These are phyloP conservation scores for Musa itinerans DNA, from an alignment of 176 grass and related monocot genomes.

Conservation along the genomic window DNA sequence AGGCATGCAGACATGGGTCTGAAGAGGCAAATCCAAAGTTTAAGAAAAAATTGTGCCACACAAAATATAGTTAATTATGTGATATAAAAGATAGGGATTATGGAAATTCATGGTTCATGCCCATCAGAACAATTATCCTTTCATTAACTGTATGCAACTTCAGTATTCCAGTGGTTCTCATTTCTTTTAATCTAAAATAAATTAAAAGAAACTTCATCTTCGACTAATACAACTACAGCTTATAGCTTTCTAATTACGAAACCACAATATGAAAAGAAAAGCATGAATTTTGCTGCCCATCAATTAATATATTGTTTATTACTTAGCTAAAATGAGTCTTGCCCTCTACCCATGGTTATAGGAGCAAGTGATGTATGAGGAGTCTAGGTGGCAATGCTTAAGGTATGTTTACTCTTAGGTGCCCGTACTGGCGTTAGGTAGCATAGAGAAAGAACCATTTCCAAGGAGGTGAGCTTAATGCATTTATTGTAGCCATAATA, in stretches of 20 bases:
- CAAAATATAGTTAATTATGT: too few relatives aligned
- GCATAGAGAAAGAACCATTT: background rate
- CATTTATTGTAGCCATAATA: background rate
- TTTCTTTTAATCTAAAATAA: too few relatives aligned
- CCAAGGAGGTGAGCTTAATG: background rate
- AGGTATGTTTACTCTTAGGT: background rate
- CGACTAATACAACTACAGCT: background rate
- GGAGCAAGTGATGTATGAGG: background rate
- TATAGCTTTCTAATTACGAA: background rate
- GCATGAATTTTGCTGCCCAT: too few relatives aligned
- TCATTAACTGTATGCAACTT: too few relatives aligned
- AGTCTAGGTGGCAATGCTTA: background rate
- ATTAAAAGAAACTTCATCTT: too few relatives aligned
- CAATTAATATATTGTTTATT: background rate
- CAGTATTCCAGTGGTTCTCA: too few relatives aligned
- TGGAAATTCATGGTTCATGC: too few relatives aligned
- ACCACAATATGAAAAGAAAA: background rate
- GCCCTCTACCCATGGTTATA: background rate
- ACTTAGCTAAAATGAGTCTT: background rate
- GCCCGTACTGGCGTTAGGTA: background rate
- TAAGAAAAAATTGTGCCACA: too few relatives aligned
- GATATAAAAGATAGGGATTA: too few relatives aligned
- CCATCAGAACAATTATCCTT: too few relatives aligned
- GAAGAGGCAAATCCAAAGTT: too few relatives aligned
- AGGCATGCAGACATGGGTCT: too few relatives aligned